Evolutionary conservation across 768 basidiomycete species (phyloP).

Genomic region (Suillus subalutaceus): DNA sequence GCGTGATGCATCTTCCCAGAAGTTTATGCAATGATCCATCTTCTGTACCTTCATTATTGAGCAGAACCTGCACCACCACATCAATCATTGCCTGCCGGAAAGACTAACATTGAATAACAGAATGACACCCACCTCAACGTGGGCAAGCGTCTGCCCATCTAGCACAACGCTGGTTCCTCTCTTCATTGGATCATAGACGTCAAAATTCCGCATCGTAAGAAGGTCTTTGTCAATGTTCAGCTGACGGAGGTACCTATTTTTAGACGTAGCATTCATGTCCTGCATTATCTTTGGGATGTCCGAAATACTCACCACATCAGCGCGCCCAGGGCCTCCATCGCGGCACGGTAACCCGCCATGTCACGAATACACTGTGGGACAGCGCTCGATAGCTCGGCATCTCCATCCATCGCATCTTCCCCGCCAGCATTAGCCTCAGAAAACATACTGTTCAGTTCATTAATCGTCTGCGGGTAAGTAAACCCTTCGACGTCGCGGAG

Average conservation of each 20-base stretch:
- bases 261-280: neutral
- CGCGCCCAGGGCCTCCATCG: constrained; percentile 86
- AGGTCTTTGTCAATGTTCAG: constrained; percentile 97
- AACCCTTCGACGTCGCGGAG: constrained; percentile 85
- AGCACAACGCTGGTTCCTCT: constrained; percentile 82
- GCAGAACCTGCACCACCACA: constrained; percentile 57
- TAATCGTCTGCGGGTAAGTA: constrained; percentile 67
- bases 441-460: constrained; percentile 70
- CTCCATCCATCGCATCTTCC: constrained; percentile 51
- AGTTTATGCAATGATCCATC: constrained; percentile 89
- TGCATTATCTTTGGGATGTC: neutral
- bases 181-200: constrained; percentile 95
- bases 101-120: neutral
- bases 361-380: constrained; percentile 76
- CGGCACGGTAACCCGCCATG: constrained; percentile 64
- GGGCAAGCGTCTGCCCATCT: constrained; percentile 94
- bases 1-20: constrained; percentile 83
- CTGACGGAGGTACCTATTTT: constrained; percentile 77
- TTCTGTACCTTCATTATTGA: constrained; percentile 92
- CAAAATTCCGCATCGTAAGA: constrained; percentile 95
- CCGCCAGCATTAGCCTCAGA: constrained; percentile 37
- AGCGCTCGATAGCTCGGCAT: constrained; percentile 34
- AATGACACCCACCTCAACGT: constrained; percentile 72
- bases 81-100: constrained; percentile 10
- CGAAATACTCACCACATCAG: constrained; percentile 76